Conservation (phyloP, 2,329 filamentous ascomycete genomes). For the Colletotrichum tropicale region DNA sequence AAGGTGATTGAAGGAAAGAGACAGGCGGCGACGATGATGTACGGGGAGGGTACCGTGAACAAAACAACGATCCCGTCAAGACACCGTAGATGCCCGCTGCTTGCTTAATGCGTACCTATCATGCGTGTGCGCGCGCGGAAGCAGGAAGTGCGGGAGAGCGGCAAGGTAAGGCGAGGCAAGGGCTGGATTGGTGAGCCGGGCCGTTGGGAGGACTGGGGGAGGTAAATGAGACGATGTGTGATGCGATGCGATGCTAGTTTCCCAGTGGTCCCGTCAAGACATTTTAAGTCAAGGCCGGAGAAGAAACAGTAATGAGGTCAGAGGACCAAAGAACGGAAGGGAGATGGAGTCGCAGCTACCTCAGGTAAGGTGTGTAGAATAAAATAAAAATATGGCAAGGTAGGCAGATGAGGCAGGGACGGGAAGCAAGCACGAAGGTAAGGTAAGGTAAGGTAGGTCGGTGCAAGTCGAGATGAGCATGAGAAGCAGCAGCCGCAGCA, state of each 20-base stretch:
- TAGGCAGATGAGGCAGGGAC: background rate
- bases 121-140: background rate
- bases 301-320: constrained; percentile 6
- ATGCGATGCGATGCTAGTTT: background rate
- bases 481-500: background rate
- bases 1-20: background rate
- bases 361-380: constrained; percentile 6
- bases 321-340: constrained; percentile 15
- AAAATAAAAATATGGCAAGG: background rate
- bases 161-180: constrained; percentile 3
- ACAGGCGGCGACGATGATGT: background rate
- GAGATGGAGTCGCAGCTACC: constrained; percentile 12
- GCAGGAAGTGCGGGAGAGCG: background rate
- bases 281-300: constrained; percentile 16
- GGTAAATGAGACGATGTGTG: background rate
- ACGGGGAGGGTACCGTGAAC: background rate
- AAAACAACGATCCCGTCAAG: background rate
- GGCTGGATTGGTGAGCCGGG: constrained; percentile 5
- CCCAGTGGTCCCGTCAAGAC: background rate
- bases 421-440: background rate
- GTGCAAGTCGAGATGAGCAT: background rate
- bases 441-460: background rate
- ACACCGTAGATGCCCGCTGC: background rate
- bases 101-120: background rate
- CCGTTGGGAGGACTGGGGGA: constrained; percentile 3